Percentiles rank a stretch among this genome's conserved stretches.
Evolutionary conservation across 352 stramenopile genomes (phyloP).

Genomic region (Pythium sukuiense): DNA sequence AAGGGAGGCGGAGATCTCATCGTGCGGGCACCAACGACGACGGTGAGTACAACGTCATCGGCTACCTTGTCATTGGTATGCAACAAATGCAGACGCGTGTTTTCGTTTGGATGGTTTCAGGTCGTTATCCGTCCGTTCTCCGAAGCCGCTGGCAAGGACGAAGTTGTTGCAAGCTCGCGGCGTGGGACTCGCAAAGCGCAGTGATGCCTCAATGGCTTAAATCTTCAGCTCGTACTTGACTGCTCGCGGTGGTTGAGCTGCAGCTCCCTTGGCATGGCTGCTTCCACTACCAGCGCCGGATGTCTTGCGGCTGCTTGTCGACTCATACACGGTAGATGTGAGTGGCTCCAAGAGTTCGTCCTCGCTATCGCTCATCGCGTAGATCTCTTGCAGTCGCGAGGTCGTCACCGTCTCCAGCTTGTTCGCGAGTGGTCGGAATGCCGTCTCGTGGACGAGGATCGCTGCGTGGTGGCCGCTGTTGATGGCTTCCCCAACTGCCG

Average conservation of each 20-base stretch:
- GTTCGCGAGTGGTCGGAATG: constrained; percentile 44
- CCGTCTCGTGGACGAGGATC: constrained; percentile 67
- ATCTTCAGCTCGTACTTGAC: constrained; percentile 66
- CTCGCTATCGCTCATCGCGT: constrained; percentile 84
- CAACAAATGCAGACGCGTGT: background rate
- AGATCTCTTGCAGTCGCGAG: constrained; percentile 74
- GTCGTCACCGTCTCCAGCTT: constrained; percentile 60
- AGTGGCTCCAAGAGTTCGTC: constrained; percentile 72
- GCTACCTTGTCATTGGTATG: background rate
- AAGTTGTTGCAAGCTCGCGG: background rate
- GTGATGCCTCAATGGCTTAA: constrained; percentile 16
- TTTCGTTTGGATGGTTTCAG: constrained; percentile 17
- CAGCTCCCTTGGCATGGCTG: constrained; percentile 19
- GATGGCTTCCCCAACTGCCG: constrained; percentile 36
- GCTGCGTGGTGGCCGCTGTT: constrained; percentile 50
- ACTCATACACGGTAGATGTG: constrained; percentile 56
- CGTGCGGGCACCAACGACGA: constrained; percentile 21
- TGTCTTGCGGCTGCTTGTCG: constrained; percentile 35
- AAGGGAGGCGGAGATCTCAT: constrained; percentile 15
- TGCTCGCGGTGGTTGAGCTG: constrained; percentile 33
- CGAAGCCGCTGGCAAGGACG: constrained; percentile 28
- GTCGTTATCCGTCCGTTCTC: constrained; percentile 61
- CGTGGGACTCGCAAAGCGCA: constrained; percentile 3
- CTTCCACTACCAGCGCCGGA: constrained; percentile 26
- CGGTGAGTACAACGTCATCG: constrained; percentile 9